phyloP scores from a whole-genome alignment of 163 green algal species.

The Scenedesmus sp. region DNA sequence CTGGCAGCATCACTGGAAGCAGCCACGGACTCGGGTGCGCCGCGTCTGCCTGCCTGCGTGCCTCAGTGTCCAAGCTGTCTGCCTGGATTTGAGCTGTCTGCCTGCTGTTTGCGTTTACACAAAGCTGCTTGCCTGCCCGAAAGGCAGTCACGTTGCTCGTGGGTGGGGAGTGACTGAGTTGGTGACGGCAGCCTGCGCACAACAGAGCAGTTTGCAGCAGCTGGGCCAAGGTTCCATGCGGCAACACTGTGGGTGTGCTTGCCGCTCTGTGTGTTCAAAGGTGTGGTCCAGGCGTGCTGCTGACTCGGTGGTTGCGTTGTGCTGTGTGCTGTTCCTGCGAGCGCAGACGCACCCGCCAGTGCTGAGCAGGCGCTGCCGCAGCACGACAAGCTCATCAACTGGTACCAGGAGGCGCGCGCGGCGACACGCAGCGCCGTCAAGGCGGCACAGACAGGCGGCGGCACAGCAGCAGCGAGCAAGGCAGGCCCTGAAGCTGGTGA shows the following conservation, averaged over 20 bases:
- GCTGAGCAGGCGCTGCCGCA: conserved; percentile 60
- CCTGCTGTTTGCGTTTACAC: neutral
- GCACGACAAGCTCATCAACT: conserved; percentile 69
- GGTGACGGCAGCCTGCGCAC: too few relatives aligned
- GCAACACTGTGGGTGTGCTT: too few relatives aligned
- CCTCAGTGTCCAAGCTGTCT: neutral
- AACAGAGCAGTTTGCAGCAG: too few relatives aligned
- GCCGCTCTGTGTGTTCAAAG: too few relatives aligned
- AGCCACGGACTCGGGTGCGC: conserved; percentile 40
- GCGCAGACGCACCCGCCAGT: neutral
- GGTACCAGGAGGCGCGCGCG: conserved; percentile 62
- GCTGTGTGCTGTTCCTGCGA: neutral
- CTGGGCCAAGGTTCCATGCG: too few relatives aligned
- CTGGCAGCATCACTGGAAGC: conserved; percentile 37
- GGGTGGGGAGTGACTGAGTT: too few relatives aligned
- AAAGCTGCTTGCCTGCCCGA: too few relatives aligned
- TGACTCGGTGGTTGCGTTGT: neutral
- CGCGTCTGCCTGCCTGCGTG: neutral
- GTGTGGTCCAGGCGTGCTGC: neutral
- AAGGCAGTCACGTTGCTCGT: too few relatives aligned
- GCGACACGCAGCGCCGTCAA: conserved; percentile 53
- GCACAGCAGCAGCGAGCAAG: conserved; percentile 25
- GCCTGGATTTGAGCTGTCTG: neutral
- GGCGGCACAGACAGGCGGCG: conserved; percentile 40
- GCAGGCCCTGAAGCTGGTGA: neutral